Conservation (phyloP, 2,329 filamentous ascomycete genomes). For the Macrophomina pseudophaseolina region DNA sequence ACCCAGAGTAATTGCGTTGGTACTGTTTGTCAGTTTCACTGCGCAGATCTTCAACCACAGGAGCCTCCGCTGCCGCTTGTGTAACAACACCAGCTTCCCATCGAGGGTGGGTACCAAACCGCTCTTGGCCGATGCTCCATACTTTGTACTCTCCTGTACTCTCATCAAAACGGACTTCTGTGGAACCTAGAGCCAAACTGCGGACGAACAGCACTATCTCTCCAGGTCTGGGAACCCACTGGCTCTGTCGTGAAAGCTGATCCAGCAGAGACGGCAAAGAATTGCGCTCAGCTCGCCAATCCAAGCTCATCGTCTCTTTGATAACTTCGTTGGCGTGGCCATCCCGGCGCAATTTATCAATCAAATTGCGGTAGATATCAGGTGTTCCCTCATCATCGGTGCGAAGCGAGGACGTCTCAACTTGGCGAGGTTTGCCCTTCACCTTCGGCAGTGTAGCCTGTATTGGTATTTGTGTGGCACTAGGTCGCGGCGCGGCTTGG, state of each 20-base stretch:
- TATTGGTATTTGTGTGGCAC: neutral
- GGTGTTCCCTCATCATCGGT: slow-evolving; percentile 59
- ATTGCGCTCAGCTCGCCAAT: slow-evolving; percentile 60
- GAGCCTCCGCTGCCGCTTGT: slow-evolving; percentile 53
- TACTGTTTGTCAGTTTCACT: slow-evolving; percentile 45
- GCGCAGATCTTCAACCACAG: slow-evolving; percentile 54
- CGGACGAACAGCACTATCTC: slow-evolving; percentile 62
- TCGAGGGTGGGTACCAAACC: slow-evolving; percentile 46
- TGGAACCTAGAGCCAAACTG: slow-evolving; percentile 35
- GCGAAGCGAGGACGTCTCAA: slow-evolving; percentile 16
- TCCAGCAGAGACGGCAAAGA: slow-evolving; percentile 49
- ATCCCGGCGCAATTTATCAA: slow-evolving; percentile 54
- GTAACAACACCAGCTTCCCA: slow-evolving; percentile 65
- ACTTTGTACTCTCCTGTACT: slow-evolving; percentile 31
- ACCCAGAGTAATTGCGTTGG: slow-evolving; percentile 57
- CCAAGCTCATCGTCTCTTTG: slow-evolving; percentile 57
- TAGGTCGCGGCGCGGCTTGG: slow-evolving; percentile 13
- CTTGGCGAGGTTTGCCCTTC: slow-evolving; percentile 26
- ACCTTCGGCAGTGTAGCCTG: slow-evolving; percentile 23
- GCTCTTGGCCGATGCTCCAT: slow-evolving; percentile 26
- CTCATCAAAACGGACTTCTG: slow-evolving; percentile 38
- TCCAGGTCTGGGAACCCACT: slow-evolving; percentile 60
- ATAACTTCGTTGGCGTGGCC: slow-evolving; percentile 52
- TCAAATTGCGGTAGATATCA: slow-evolving; percentile 57
- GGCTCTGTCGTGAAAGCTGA: slow-evolving; percentile 50